A percentile compares a stretch with the other conserved stretches of the same genome.
phyloP scores from a whole-genome alignment of 257 asterid species.

The Petrea volubilis region DNA sequence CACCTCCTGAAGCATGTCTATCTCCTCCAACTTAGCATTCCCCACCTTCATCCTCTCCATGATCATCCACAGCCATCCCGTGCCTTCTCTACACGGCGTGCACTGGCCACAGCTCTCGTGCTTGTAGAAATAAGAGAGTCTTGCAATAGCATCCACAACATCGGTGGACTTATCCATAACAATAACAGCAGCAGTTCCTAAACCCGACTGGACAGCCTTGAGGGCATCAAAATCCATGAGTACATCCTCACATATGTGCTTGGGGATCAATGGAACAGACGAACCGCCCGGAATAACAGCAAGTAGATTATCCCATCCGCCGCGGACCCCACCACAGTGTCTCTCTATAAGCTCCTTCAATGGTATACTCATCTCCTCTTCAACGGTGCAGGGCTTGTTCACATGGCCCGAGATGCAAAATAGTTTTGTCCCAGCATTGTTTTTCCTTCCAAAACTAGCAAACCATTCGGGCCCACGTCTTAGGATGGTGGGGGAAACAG shows the following conservation, averaged over 20 bases:
- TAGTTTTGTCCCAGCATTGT: slow-evolving; percentile 89
- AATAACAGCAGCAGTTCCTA: slow-evolving; percentile 98
- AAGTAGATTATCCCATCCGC: slow-evolving; percentile 97
- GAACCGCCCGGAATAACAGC: slow-evolving; percentile 98
- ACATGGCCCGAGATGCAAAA: slow-evolving; percentile 97
- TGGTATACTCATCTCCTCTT: slow-evolving; percentile 98
- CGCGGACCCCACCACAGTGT: slow-evolving; percentile 98
- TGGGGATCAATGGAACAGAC: slow-evolving; percentile 87
- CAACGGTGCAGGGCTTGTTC: slow-evolving; percentile 98
- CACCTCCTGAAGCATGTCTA: slow-evolving; percentile 98
- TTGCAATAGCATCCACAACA: slow-evolving; percentile 90
- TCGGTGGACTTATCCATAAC: slow-evolving; percentile 99
- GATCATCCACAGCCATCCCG: slow-evolving; percentile 99
- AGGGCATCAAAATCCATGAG: slow-evolving; percentile 99
- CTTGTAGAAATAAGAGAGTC: slow-evolving; percentile 95
- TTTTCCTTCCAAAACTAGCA: slow-evolving; percentile 93
- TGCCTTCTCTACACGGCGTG: slow-evolving; percentile 98
- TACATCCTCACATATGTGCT: slow-evolving; percentile 84
- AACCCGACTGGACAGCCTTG: slow-evolving; percentile 93
- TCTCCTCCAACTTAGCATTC: slow-evolving; percentile 94
- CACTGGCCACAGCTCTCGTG: slow-evolving; percentile 99
- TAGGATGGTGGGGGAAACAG: slow-evolving; percentile 96
- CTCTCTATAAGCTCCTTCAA: slow-evolving; percentile 86
- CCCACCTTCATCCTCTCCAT: slow-evolving; percentile 99
- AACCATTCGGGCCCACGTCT: slow-evolving; percentile 99